Evolutionary conservation across 2,329 filamentous ascomycete species (phyloP).

Genomic region (Arthrobotrys sinensis): DNA sequence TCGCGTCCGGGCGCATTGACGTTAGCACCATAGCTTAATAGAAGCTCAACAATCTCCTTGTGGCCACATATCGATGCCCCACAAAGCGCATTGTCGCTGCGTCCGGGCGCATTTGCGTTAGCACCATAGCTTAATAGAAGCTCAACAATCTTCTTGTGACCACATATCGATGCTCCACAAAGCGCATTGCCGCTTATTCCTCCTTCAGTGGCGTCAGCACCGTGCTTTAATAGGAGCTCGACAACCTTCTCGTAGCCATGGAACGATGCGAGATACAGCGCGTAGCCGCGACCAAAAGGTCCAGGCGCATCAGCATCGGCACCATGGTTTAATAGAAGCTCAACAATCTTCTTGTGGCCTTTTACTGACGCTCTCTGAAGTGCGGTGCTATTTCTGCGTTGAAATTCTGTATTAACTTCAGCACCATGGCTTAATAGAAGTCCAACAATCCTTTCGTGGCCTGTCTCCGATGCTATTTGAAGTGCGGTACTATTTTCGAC

Average conservation of each 20-base stretch:
- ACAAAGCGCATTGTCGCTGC: constrained; percentile 54
- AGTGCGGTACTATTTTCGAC: no score
- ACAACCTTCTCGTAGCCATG: no score
- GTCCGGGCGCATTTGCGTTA: constrained; percentile 39
- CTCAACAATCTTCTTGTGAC: constrained; percentile 55
- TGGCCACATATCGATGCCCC: constrained; percentile 59
- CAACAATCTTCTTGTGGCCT: no score
- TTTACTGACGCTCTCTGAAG: no score
- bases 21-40: constrained; percentile 60
- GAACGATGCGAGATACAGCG: no score
- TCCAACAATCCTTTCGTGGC: constrained; percentile 32
- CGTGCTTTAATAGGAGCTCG: no score
- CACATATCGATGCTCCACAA: constrained; percentile 51
- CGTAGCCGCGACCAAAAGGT: no score
- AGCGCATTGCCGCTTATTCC: constrained; percentile 43
- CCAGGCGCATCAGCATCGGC: no score
- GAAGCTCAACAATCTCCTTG: constrained; percentile 44
- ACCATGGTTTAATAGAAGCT: no score
- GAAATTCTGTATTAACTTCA: constrained; percentile 42
- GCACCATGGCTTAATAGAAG: no score
- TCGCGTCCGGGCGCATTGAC: constrained; percentile 15
- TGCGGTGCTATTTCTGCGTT: no score
- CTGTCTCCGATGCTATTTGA: constrained; percentile 57
- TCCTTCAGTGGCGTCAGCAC: constrained; percentile 50
- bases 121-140: constrained; percentile 29